These are phyloP conservation scores for Pleurotus pulmonarius DNA, from an alignment of 768 basidiomycete species.

Conservation along the genomic window DNA sequence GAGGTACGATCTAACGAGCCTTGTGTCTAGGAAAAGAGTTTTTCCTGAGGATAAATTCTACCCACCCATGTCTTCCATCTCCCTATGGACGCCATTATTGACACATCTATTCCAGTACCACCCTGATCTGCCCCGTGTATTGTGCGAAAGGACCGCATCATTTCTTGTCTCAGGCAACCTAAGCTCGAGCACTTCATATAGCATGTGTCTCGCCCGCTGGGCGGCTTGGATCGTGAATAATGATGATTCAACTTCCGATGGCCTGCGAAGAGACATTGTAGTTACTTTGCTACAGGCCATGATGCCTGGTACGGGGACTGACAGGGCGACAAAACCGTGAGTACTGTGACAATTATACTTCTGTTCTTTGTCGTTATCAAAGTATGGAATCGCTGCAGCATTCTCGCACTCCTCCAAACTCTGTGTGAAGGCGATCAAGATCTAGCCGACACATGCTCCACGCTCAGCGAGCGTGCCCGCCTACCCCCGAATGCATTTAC, in stretches of 20 bases:
- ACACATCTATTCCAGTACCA: conserved; percentile 55
- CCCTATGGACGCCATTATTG: conserved; percentile 67
- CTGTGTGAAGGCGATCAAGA: conserved; percentile 33
- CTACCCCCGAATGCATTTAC: too few relatives aligned
- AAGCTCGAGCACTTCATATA: conserved; percentile 31
- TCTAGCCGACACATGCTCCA: conserved; percentile 23
- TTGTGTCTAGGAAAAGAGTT: conserved; percentile 50
- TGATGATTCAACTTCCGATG: conserved; percentile 12
- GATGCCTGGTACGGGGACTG: conserved; percentile 28
- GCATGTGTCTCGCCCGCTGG: conserved; percentile 68
- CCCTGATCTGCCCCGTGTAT: conserved; percentile 43
- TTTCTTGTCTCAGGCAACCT: conserved; percentile 30
- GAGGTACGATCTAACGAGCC: conserved; percentile 49
- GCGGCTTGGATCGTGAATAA: conserved; percentile 53
- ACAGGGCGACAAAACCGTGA: conserved; percentile 30
- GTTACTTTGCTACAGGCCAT: conserved; percentile 44
- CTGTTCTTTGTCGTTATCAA: neutral
- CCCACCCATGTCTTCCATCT: conserved; percentile 49
- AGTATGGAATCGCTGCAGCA: conserved; percentile 9
- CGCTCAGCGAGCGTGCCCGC: conserved; percentile 10
- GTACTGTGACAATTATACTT: conserved; percentile 2
- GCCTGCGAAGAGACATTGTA: conserved; percentile 43
- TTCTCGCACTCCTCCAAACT: conserved; percentile 33
- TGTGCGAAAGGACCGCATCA: conserved; percentile 43
- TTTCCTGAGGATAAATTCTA: conserved; percentile 33